Evolutionary conservation across 192 early-diverging fungal genomes (phyloP).

Genomic region (Gryganskiella cystojenkinii): DNA sequence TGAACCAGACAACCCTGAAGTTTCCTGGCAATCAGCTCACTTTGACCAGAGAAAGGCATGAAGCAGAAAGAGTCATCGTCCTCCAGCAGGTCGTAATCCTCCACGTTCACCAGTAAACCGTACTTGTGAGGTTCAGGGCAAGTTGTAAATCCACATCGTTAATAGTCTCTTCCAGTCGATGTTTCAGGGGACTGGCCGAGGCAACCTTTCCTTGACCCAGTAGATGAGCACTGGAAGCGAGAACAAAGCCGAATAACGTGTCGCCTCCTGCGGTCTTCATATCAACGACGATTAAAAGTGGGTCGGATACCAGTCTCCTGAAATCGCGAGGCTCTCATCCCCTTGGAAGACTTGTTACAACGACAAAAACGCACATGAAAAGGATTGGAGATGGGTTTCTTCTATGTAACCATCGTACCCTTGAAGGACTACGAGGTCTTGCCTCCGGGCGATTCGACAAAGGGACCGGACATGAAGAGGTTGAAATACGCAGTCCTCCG

Average conservation of each 20-base stretch:
- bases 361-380: no score
- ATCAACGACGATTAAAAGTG: no score
- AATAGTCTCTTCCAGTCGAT: constrained; percentile 8
- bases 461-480: no score
- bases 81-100: constrained; percentile 17
- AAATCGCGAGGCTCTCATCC: no score
- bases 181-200: constrained; percentile 25
- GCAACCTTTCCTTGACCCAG: constrained; percentile 21
- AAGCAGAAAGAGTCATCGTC: constrained; percentile 19
- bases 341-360: no score
- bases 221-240: not conserved
- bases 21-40: constrained; percentile 16
- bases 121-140: constrained; percentile 19
- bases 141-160: constrained; percentile 16
- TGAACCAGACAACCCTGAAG: constrained; percentile 14
- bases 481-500: no score
- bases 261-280: constrained; percentile 9
- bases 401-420: no score
- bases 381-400: no score
- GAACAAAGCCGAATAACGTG: constrained; percentile 18
- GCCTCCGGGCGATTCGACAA: no score
- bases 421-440: no score
- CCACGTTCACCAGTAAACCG: constrained; percentile 23
- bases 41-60: constrained; percentile 23
- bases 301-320: no score